Percentiles rank a stretch among this genome's conserved stretches.
phyloP scores from a whole-genome alignment of 2,329 filamentous ascomycete species.

The Drechslerella stenobrocha region DNA sequence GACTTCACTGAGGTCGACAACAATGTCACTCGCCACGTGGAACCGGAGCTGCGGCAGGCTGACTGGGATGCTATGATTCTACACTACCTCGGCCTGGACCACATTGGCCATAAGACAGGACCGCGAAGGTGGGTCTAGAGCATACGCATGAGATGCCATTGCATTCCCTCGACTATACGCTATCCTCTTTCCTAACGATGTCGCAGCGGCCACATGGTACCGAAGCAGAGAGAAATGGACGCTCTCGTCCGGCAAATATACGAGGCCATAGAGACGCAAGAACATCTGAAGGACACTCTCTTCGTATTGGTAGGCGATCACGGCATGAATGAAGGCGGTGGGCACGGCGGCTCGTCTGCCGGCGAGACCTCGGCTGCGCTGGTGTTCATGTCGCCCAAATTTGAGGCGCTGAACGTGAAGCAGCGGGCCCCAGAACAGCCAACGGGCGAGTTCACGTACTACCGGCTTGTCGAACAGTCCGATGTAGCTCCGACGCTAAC shows the following conservation, averaged over 20 bases:
- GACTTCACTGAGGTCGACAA: conserved; percentile 98
- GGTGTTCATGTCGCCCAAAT: conserved; percentile 84
- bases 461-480: conserved; percentile 83
- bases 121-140: conserved; percentile 68
- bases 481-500: conserved; percentile 89
- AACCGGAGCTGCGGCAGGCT: conserved; percentile 70
- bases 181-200: conserved; percentile 6
- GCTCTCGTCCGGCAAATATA: conserved; percentile 75
- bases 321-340: conserved; percentile 99
- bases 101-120: conserved; percentile 95
- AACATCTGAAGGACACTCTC: conserved; percentile 75
- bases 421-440: conserved; percentile 62
- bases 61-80: conserved; percentile 95
- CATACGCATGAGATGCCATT: background rate
- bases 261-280: conserved; percentile 69
- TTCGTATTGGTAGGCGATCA: conserved; percentile 90
- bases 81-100: conserved; percentile 93
- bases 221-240: conserved; percentile 95
- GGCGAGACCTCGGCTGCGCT: conserved; percentile 93
- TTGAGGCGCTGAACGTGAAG: conserved; percentile 62
- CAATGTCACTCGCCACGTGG: conserved; percentile 91
- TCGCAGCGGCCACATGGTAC: conserved; percentile 78
- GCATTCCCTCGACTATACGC: conserved; percentile 13
- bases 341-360: conserved; percentile 89
- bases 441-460: conserved; percentile 76